Evolutionary conservation across 139 green algal genomes (phyloP), one percentile per base, ranked within the genome.

Genomic region (Chlamydomonas incerta): DNA sequence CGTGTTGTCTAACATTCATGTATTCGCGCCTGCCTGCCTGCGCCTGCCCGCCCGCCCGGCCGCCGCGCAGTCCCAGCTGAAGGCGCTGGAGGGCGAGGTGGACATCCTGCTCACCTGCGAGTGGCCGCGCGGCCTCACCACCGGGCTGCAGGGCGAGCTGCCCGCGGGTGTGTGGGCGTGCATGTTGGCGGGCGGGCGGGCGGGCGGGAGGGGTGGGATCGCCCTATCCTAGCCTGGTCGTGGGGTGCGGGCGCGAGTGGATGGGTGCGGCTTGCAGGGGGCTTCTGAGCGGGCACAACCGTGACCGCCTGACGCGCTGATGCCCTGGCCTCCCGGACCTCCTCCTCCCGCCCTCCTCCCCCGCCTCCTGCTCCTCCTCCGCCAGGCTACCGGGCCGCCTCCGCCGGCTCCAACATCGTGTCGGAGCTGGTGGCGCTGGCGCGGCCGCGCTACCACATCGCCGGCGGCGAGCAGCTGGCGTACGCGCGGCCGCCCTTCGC

Each of bases 71-170:
- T 17, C 77, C 41, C 77, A 85, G 79, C 65, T 85, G 33, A 58
- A 75, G 65, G 79, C 65, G 13, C 79, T 85, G 47, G 58, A 75
- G 47, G 79, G 79, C 18, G 96, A 98, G 50, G 89, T 98, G 28
- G 96, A 98, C 81, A 47, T 98, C 37, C 88, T 98, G 57, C 90
- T 98, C 17, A 98, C 95, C 0, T 95, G 92, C 74, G 93, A 98
- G 75, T 98, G 96, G 96, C 96, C 96, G 9, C 74, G 70, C 26
- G 93, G 86, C 6, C 58, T 97, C 14, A 86, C 86, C 0, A 82
- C 77, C 4, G 89, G 88, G 3, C 18, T 94, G 68, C 34, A 79
- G 67, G 75, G 81, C 26, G 60, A 83, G 60, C 88, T 81, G 82
- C 82, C 84, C 33, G 47, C 79, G 31, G 66, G 90, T 92, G 28